phyloP scores from a whole-genome alignment of 129 eudicot genomes.

The Smallanthus sonchifolius region DNA sequence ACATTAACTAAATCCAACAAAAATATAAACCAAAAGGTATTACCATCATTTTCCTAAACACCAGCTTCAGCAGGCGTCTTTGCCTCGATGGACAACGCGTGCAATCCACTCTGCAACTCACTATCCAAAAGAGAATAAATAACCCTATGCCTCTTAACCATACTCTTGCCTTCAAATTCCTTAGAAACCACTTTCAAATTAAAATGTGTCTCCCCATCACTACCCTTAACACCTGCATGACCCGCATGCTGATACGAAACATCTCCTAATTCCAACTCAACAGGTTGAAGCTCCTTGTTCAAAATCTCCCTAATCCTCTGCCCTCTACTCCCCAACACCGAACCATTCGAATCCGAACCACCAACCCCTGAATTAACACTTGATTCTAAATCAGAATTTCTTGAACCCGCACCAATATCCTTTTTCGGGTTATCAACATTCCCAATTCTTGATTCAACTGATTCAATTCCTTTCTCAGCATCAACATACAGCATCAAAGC shows the following conservation, averaged over 20 bases:
- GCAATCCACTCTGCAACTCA: slow-evolving; percentile 84
- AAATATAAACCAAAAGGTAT: neutral
- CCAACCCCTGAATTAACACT: slow-evolving; percentile 11
- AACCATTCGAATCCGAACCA: slow-evolving; percentile 20
- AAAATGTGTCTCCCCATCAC: slow-evolving; percentile 89
- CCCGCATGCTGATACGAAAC: slow-evolving; percentile 97
- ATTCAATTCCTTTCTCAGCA: slow-evolving; percentile 41
- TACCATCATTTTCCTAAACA: slow-evolving; percentile 25
- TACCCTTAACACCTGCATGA: slow-evolving; percentile 81
- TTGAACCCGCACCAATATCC: neutral
- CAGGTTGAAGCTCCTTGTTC: slow-evolving; percentile 55
- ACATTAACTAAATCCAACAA: slow-evolving; percentile 11
- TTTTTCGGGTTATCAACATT: neutral
- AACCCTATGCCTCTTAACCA: slow-evolving; percentile 86
- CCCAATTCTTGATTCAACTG: slow-evolving; percentile 15
- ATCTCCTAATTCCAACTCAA: slow-evolving; percentile 69
- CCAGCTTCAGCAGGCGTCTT: slow-evolving; percentile 83
- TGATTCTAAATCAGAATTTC: neutral
- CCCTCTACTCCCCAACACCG: slow-evolving; percentile 62
- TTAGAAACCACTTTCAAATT: slow-evolving; percentile 73
- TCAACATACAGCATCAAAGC: slow-evolving; percentile 63
- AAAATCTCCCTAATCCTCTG: slow-evolving; percentile 54
- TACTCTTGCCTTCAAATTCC: slow-evolving; percentile 86
- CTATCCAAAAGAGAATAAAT: slow-evolving; percentile 66
- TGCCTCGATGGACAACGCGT: slow-evolving; percentile 80